A percentile compares a stretch with the other conserved stretches of the same genome.
Evolutionary conservation across 2,329 filamentous ascomycete species (phyloP).

Genomic region (Leptodontidium sp.): DNA sequence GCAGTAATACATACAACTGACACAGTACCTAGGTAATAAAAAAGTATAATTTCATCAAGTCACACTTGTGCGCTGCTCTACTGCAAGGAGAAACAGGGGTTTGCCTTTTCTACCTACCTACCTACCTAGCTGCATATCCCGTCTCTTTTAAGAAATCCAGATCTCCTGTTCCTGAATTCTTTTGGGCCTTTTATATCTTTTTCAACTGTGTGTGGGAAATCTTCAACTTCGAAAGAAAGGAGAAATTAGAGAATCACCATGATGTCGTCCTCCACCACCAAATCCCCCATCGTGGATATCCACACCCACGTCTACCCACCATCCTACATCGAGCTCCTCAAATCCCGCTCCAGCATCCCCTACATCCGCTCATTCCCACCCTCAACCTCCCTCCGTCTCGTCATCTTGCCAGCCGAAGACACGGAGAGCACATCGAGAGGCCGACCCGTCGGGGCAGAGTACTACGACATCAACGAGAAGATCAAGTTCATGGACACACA

Average conservation of each 20-base stretch:
- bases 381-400: slow-evolving; percentile 66
- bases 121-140: background rate
- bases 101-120: background rate
- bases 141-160: background rate
- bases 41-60: background rate
- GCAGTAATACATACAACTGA: too few species aligned
- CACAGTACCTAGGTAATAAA: background rate
- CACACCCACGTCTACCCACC: slow-evolving; percentile 77
- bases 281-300: slow-evolving; percentile 65
- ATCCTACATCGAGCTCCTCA: slow-evolving; percentile 67
- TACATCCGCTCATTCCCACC: slow-evolving; percentile 73
- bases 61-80: background rate
- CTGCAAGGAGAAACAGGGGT: background rate
- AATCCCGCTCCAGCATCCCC: slow-evolving; percentile 68
- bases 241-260: background rate
- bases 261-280: slow-evolving; percentile 43
- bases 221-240: background rate
- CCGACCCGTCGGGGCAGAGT: slow-evolving; percentile 83
- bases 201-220: background rate
- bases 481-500: slow-evolving; percentile 89
- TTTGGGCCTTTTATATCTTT: background rate
- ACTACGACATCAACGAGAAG: slow-evolving; percentile 81
- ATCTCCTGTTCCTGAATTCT: background rate
- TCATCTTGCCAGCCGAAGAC: slow-evolving; percentile 68
- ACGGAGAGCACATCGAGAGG: slow-evolving; percentile 69